Evolutionary conservation across 805 yeast species (phyloP).

Genomic region (Saturnispora ahearnii): DNA sequence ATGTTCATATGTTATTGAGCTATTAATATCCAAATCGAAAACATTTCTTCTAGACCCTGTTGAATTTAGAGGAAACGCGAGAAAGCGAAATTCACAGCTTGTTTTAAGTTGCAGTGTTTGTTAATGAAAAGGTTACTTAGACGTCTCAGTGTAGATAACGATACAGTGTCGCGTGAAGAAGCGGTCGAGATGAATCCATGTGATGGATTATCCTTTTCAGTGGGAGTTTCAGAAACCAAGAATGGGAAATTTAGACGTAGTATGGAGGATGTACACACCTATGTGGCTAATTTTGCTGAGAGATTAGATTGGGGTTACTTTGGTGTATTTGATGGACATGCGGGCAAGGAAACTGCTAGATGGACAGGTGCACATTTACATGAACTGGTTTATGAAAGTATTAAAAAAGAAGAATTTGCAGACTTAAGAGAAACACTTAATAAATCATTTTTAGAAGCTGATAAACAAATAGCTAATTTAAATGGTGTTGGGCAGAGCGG

Average conservation of each 20-base stretch:
- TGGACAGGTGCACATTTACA: slow-evolving; percentile 92
- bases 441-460: slow-evolving; percentile 68
- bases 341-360: slow-evolving; percentile 85
- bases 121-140: slow-evolving; percentile 3
- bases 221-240: slow-evolving; percentile 88
- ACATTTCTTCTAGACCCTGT: no score
- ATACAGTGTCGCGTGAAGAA: background rate
- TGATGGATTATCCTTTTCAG: slow-evolving; percentile 57
- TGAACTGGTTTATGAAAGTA: slow-evolving; percentile 49
- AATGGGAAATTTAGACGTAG: slow-evolving; percentile 72
- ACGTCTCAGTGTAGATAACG: background rate
- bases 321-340: slow-evolving; percentile 96
- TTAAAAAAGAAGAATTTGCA: slow-evolving; percentile 36
- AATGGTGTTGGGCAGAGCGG: slow-evolving; percentile 72
- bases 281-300: slow-evolving; percentile 88
- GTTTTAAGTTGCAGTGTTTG: background rate
- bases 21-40: no score
- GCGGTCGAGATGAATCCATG: slow-evolving; percentile 31
- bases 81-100: background rate
- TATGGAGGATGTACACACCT: slow-evolving; percentile 96
- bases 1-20: background rate
- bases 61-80: background rate
- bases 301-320: slow-evolving; percentile 88
- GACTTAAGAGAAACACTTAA: slow-evolving; percentile 61
- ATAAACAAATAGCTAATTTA: slow-evolving; percentile 45